These are phyloP conservation scores for Phytophthora tentaculata DNA, from an alignment of 352 stramenopile species.

Conservation along the genomic window DNA sequence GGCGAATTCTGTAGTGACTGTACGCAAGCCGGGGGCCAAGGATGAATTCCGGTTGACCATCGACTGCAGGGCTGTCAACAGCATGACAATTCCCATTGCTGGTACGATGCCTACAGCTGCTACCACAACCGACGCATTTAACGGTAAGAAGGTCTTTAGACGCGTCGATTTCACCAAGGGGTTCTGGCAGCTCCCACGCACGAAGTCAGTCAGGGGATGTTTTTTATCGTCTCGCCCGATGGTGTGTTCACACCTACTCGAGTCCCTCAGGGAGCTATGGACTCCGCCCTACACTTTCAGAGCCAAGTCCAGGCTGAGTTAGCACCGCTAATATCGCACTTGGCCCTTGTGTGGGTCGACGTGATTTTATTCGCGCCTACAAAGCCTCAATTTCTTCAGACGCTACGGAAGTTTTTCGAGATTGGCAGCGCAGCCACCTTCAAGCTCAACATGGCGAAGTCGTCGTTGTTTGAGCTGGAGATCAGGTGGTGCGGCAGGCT, in stretches of 20 bases:
- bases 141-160: slow-evolving; percentile 7
- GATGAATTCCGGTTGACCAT: background rate
- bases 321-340: slow-evolving; percentile 12
- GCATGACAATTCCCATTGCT: slow-evolving; percentile 10
- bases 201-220: slow-evolving; percentile 13
- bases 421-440: slow-evolving; percentile 10
- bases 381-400: background rate
- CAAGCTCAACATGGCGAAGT: no score
- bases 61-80: slow-evolving; percentile 11
- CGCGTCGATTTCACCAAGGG: slow-evolving; percentile 28
- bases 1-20: no score
- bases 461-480: no score
- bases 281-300: no score
- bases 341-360: slow-evolving; percentile 33
- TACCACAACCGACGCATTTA: background rate
- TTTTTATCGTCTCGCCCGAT: slow-evolving; percentile 22
- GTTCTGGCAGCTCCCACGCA: slow-evolving; percentile 29
- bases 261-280: no score
- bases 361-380: slow-evolving; percentile 22
- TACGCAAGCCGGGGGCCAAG: background rate
- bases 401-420: slow-evolving; percentile 18
- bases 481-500: no score
- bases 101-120: slow-evolving; percentile 14
- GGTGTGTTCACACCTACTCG: slow-evolving; percentile 25
- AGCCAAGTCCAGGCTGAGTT: background rate